Evolutionary conservation across 257 asterid genomes (phyloP), one percentile per base, ranked within the genome.

Genomic region (Sherardia arvensis): DNA sequence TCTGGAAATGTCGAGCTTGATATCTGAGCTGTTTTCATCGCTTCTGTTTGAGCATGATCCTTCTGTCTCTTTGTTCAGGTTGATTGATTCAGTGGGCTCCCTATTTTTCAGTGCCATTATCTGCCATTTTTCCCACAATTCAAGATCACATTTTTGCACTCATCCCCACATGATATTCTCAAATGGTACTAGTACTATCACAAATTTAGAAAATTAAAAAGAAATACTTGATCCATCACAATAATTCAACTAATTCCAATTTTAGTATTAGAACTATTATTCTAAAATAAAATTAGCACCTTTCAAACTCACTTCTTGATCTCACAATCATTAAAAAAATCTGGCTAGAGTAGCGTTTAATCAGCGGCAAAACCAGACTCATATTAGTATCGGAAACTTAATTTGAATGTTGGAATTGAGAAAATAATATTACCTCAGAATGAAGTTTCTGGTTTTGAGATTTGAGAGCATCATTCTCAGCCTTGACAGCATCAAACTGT

Each of bases 31-130:
- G 86, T 87, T 89, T 66, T 89, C 95, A 66, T 43, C 51, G 51
- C 97, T 89, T 78, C 90, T 85, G 71, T 89, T 92, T 54, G 95
- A 89, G 90, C 88, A 75, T 5, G 95, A 89, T 0, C 94, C 97
- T 79, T 92, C 97, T 69, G 97, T 92, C 73, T 92, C 98, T 62
- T 88, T 91, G 95, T 91, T 88, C 71, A 91, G 91, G 78, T 88
- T 91, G 74, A 92, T 92, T 14, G 95, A 85, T 55, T 85, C 96
- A 20, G 91, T 86, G 71, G 96, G 86, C 71, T 91, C 98, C 79
- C 83, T 87, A n/a, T 76, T 82, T 79, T 89, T 92, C 73, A 92
- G 83, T 76, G 88, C 93, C 89, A 82, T 20, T 74, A 92, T 82
- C 99, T 92, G 88, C 77, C 18, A 33, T 15, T 1, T 43, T 43